Conservation (phyloP, 208 protist species). For the Trypanosoma cruzi region DNA sequence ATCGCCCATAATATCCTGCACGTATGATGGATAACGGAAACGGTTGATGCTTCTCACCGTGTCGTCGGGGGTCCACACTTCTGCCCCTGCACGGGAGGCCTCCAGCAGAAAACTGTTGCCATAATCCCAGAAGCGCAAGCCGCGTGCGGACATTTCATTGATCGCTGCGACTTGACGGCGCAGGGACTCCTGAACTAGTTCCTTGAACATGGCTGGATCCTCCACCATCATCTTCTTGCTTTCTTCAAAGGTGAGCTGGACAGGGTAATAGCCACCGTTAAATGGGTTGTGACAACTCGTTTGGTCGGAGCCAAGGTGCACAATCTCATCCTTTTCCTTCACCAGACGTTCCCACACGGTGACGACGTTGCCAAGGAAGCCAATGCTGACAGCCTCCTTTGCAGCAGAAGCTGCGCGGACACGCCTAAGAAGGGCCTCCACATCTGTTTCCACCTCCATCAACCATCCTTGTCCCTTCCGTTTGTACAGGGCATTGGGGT, state of each 20-base stretch:
- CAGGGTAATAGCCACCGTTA: constrained; percentile 91
- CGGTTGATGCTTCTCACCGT: constrained; percentile 32
- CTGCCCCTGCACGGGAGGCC: constrained; percentile 58
- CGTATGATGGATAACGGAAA: constrained; percentile 87
- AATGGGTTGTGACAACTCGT: constrained; percentile 92
- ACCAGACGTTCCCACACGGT: constrained; percentile 84
- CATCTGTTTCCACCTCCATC: constrained; percentile 39
- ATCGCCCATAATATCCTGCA: constrained; percentile 93
- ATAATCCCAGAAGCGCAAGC: constrained; percentile 91
- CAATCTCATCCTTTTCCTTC: constrained; percentile 26
- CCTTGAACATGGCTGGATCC: constrained; percentile 69
- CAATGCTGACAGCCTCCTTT: constrained; percentile 65
- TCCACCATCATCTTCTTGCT: constrained; percentile 80
- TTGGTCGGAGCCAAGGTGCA: constrained; percentile 90
- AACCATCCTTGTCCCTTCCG: constrained; percentile 84
- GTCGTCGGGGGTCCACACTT: constrained; percentile 48
- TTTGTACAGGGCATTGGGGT: constrained; percentile 62
- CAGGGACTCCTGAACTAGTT: constrained; percentile 74
- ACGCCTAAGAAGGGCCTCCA: constrained; percentile 42
- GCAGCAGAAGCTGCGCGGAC: constrained; percentile 45
- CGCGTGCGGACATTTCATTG: constrained; percentile 52
- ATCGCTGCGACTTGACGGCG: constrained; percentile 69
- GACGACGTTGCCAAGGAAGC: constrained; percentile 85
- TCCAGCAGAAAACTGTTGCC: constrained; percentile 85
- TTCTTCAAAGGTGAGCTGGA: constrained; percentile 78